phyloP scores from a whole-genome alignment of 2,329 filamentous ascomycete genomes.

The Apiospora arundinis region DNA sequence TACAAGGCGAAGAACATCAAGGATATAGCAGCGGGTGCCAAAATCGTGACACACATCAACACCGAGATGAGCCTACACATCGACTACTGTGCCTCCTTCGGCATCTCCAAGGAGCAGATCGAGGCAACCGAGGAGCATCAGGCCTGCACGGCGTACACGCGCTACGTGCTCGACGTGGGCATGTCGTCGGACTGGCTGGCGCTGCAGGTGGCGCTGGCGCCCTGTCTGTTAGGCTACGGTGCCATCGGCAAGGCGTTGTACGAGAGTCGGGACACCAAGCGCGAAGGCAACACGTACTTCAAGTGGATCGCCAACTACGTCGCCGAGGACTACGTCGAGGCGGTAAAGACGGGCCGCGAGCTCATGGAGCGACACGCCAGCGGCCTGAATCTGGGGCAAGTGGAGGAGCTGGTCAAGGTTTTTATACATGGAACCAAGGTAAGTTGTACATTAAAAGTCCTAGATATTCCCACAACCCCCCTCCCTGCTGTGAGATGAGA shows the following conservation, averaged over 20 bases:
- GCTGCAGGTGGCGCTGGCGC: conserved; percentile 82
- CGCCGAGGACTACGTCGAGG: conserved; percentile 77
- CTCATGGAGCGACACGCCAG: conserved; percentile 77
- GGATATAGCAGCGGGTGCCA: conserved; percentile 72
- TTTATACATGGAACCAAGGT: conserved; percentile 89
- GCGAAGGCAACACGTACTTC: conserved; percentile 78
- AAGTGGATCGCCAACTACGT: conserved; percentile 91
- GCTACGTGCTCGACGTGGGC: conserved; percentile 88
- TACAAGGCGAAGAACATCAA: conserved; percentile 82
- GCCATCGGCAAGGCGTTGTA: conserved; percentile 76
- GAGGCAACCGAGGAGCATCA: conserved; percentile 75
- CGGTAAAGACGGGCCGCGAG: conserved; percentile 72
- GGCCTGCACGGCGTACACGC: conserved; percentile 71
- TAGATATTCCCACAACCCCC: neutral
- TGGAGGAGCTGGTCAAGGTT: conserved; percentile 84
- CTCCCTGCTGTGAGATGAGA: neutral
- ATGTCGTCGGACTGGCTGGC: conserved; percentile 88
- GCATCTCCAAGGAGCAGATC: conserved; percentile 76
- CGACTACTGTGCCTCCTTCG: conserved; percentile 81
- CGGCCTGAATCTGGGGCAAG: conserved; percentile 73
- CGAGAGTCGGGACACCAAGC: conserved; percentile 57
- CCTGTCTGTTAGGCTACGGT: conserved; percentile 89
- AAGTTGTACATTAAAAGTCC: conserved; percentile 37
- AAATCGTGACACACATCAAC: conserved; percentile 78
- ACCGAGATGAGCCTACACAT: conserved; percentile 83